Evolutionary conservation across 176 grass and related monocot genomes (phyloP).

Genomic region (Cenchrus americanus): DNA sequence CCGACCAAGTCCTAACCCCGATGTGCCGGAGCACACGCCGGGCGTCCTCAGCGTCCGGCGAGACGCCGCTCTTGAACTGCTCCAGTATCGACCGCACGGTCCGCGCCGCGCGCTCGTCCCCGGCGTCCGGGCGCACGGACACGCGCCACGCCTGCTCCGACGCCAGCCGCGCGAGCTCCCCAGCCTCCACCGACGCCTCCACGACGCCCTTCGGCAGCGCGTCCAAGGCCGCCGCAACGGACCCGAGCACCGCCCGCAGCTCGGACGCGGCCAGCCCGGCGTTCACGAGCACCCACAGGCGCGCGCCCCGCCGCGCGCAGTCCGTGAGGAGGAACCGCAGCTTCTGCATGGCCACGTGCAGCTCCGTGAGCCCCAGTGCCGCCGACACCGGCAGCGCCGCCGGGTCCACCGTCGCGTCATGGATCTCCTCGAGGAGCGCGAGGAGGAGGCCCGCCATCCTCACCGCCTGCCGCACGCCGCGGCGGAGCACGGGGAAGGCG

Average conservation of each 20-base stretch:
- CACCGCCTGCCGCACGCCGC: constrained; percentile 43
- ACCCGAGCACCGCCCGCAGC: constrained; percentile 54
- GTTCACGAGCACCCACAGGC: constrained; percentile 72
- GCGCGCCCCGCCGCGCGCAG: constrained; percentile 53
- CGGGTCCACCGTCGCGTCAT: neutral
- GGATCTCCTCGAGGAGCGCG: constrained; percentile 70
- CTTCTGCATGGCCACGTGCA: constrained; percentile 89
- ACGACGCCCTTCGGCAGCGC: constrained; percentile 44
- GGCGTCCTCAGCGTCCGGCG: constrained; percentile 53
- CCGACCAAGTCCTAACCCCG: constrained; percentile 62
- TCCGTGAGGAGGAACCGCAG: constrained; percentile 64
- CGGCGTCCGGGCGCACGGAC: constrained; percentile 39
- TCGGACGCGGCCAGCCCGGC: constrained; percentile 56
- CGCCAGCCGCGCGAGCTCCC: constrained; percentile 65
- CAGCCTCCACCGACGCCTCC: constrained; percentile 42
- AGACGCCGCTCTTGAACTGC: constrained; percentile 62
- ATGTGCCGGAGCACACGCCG: constrained; percentile 62
- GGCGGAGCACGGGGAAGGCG: constrained; percentile 62
- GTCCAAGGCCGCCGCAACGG: constrained; percentile 71
- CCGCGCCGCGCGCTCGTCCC: constrained; percentile 44
- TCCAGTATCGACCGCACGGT: constrained; percentile 63
- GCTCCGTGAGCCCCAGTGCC: constrained; percentile 72
- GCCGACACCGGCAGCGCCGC: constrained; percentile 31
- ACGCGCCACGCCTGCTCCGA: constrained; percentile 62
- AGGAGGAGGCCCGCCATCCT: constrained; percentile 60